phyloP scores from a whole-genome alignment of 164 flowering plant genomes.

The Magnolia kwangsiensis region DNA sequence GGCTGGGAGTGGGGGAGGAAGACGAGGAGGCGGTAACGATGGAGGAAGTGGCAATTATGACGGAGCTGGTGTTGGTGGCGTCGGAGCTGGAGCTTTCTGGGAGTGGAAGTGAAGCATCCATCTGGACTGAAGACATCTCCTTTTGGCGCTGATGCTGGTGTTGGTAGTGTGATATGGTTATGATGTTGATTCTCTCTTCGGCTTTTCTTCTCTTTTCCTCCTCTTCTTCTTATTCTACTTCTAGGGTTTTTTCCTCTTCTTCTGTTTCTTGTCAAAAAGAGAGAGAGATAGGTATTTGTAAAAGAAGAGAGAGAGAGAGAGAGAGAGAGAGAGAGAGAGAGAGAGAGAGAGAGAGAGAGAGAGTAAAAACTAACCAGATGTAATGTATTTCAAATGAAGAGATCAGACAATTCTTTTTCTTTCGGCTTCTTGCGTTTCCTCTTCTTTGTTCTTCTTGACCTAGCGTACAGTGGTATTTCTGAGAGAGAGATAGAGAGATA shows the following conservation, averaged over 20 bases:
- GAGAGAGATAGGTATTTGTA: neutral
- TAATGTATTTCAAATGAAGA: too few relatives aligned
- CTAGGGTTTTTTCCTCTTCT: neutral
- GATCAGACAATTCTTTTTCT: neutral
- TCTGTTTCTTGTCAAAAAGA: neutral
- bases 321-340: neutral
- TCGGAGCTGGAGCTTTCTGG: neutral
- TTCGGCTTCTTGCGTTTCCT: neutral
- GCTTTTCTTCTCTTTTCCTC: neutral
- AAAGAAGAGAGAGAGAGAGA: too few relatives aligned
- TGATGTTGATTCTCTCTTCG: neutral
- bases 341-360: neutral
- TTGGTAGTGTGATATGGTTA: neutral
- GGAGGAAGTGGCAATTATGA: constrained; percentile 25
- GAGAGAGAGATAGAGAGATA: neutral
- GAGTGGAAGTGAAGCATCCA: constrained; percentile 5
- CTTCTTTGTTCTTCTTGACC: neutral
- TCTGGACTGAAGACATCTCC: neutral
- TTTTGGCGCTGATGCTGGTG: neutral
- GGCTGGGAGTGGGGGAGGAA: constrained; percentile 42
- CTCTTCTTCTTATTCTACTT: neutral
- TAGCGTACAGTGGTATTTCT: neutral
- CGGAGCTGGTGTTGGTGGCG: neutral
- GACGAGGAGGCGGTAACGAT: constrained; percentile 17
- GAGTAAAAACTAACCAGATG: neutral